These are phyloP conservation scores for Lithohypha guttulata DNA, from an alignment of 2,329 filamentous ascomycete species.

Conservation along the genomic window DNA sequence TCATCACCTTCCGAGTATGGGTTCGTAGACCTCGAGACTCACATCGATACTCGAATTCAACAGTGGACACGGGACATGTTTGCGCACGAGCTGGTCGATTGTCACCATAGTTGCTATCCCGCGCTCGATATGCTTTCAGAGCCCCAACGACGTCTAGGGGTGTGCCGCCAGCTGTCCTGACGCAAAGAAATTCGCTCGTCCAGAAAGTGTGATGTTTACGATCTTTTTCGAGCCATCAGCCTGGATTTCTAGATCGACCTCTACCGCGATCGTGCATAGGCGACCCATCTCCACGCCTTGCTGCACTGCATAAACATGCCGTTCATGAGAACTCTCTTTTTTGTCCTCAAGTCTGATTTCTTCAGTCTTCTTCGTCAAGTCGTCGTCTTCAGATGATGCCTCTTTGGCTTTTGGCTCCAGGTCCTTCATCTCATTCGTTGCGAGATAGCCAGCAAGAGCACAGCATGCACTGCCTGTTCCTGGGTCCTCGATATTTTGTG, in stretches of 20 bases:
- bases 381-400: conserved; percentile 35
- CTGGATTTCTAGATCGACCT: conserved; percentile 34
- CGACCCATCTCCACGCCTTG: conserved; percentile 61
- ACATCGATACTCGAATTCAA: too few species aligned
- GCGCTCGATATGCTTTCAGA: too few species aligned
- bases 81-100: too few species aligned
- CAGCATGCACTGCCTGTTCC: conserved; percentile 55
- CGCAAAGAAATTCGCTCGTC: conserved; percentile 38
- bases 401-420: conserved; percentile 14
- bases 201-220: conserved; percentile 27
- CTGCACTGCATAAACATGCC: conserved; percentile 41
- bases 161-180: conserved; percentile 29
- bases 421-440: conserved; percentile 24
- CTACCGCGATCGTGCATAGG: conserved; percentile 31
- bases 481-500: conserved; percentile 43
- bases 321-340: conserved; percentile 20
- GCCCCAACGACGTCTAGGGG: neutral
- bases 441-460: conserved; percentile 46
- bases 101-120: too few species aligned
- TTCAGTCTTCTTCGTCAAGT: conserved; percentile 24
- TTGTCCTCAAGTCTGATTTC: conserved; percentile 27
- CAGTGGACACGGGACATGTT: too few species aligned
- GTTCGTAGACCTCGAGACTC: too few species aligned
- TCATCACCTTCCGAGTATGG: too few species aligned
- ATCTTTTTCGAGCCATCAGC: conserved; percentile 37